Base-by-base conservation (phyloP, 1,284 basidiomycete species). In the Apiotrichum veenhuisii region DNA sequence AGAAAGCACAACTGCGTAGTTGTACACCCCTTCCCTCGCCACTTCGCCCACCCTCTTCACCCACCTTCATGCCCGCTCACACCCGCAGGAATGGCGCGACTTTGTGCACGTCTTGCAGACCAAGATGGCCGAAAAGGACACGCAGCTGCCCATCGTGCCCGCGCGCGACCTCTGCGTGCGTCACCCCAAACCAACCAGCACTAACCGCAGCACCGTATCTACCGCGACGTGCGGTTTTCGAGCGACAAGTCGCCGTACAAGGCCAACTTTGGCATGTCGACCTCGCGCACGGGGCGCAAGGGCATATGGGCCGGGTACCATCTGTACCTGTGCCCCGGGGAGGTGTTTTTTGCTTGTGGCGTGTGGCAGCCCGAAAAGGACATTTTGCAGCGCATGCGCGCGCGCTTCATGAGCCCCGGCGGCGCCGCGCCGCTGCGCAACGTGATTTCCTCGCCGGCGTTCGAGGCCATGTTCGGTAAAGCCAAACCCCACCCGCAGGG, bases 281-380 rank as follows among this genome's bases (percentile, higher is more conserved):
- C 71, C 30, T 69, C 65, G 14, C 70, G 74, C 25, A 66, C 67
- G 3, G 77, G 77, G 2, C 65, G 76, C 2, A 76, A 75, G 58
- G 77, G 77, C 12, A 62, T 73, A 25, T 78, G 70, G 68, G 77
- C 74, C 23, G 69, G 66, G 5, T 78, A 75, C 62, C 67, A 73
- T 61, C 59, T 75, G 15, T 69, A 67, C 41, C 65, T 93, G 48
- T 82, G 83, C 64, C 84, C 91, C 0, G 86, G 85, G 17, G 80
- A 82, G 37, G 88, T 84, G 58, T 58, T 89, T 11, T 76, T 95
- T 34, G 91, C 88, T 17, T 89, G 85, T 2, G 92, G 92, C 4
- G 73, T 82, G 7, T 96, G 92, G 91, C 86, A 85, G 69, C 91
- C 92, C 0, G 87, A 82, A 1, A 88, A 85, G 68, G 84, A 87